These are phyloP conservation scores for Globisporangium nunn DNA, from an alignment of 352 stramenopile genomes.

Conservation along the genomic window DNA sequence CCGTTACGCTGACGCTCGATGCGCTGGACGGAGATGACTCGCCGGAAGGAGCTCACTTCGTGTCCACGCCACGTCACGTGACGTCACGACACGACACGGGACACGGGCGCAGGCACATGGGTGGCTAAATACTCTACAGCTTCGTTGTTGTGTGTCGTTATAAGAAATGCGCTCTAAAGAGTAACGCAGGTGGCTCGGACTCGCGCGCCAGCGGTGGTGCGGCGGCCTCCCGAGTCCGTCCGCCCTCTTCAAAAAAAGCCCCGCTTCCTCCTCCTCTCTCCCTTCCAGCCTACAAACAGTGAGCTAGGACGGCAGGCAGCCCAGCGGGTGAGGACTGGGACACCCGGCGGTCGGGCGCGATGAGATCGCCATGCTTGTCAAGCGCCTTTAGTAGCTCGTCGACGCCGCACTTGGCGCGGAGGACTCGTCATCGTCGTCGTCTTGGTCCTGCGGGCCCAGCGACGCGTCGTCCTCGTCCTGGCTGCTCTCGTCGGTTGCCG, in stretches of 20 bases:
- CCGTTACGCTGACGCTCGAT: neutral
- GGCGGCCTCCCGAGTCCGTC: too few relatives aligned
- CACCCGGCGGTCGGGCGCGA: neutral
- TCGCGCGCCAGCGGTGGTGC: too few relatives aligned
- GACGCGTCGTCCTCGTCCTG: constrained; percentile 46
- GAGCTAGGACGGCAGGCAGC: neutral
- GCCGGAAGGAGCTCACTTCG: too few relatives aligned
- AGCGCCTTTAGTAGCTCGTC: neutral
- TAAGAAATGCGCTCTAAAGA: neutral
- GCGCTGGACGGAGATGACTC: neutral
- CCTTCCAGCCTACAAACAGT: neutral
- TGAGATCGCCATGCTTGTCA: neutral
- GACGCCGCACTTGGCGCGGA: neutral
- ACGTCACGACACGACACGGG: too few relatives aligned
- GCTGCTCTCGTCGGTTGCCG: constrained; percentile 44
- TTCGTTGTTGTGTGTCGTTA: neutral
- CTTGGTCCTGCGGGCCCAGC: neutral
- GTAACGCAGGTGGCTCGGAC: too few relatives aligned
- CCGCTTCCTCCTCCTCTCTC: neutral
- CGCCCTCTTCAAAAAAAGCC: neutral
- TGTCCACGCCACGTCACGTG: too few relatives aligned
- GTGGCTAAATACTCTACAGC: neutral
- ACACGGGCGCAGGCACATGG: neutral
- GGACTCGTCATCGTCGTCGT: neutral
- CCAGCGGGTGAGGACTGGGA: neutral